These are phyloP conservation scores for Fusarium proliferatum DNA, from an alignment of 2,329 filamentous ascomycete species.

Conservation along the genomic window DNA sequence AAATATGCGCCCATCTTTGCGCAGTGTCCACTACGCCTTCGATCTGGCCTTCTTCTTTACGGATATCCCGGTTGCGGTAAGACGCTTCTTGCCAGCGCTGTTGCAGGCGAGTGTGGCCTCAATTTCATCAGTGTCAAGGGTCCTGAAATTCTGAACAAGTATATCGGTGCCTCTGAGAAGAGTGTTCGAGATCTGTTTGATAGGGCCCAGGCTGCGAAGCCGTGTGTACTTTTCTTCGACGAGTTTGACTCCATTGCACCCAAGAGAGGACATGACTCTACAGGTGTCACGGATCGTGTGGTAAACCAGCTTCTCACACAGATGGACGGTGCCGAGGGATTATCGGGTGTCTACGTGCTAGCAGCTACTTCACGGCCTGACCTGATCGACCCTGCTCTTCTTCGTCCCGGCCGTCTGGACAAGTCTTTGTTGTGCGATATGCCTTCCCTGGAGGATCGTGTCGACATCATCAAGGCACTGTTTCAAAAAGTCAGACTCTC, in stretches of 20 bases:
- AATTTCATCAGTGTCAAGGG: conserved; percentile 99
- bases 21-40: conserved; percentile 91
- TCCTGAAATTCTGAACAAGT: conserved; percentile 98
- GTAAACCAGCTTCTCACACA: conserved; percentile 98
- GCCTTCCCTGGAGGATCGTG: conserved; percentile 80
- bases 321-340: conserved; percentile 97
- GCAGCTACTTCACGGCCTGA: conserved; percentile 95
- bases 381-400: conserved; percentile 91
- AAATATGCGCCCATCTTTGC: conserved; percentile 98
- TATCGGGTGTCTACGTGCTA: conserved; percentile 94
- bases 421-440: conserved; percentile 94
- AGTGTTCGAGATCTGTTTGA: conserved; percentile 95
- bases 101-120: conserved; percentile 96
- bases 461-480: conserved; percentile 90
- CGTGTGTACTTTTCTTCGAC: conserved; percentile 97
- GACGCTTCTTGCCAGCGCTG: conserved; percentile 92
- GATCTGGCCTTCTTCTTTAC: conserved; percentile 92
- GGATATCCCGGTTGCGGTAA: conserved; percentile 97
- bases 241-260: conserved; percentile 98
- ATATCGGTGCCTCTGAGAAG: conserved; percentile 98
- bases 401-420: conserved; percentile 91
- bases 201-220: conserved; percentile 87
- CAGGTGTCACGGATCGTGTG: conserved; percentile 97
- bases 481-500: conserved; percentile 82
- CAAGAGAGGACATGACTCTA: conserved; percentile 95